Percentiles rank a stretch among this genome's conserved stretches.
phyloP scores from a whole-genome alignment of 176 grass and related monocot genomes.

The Aegilops speltoides region DNA sequence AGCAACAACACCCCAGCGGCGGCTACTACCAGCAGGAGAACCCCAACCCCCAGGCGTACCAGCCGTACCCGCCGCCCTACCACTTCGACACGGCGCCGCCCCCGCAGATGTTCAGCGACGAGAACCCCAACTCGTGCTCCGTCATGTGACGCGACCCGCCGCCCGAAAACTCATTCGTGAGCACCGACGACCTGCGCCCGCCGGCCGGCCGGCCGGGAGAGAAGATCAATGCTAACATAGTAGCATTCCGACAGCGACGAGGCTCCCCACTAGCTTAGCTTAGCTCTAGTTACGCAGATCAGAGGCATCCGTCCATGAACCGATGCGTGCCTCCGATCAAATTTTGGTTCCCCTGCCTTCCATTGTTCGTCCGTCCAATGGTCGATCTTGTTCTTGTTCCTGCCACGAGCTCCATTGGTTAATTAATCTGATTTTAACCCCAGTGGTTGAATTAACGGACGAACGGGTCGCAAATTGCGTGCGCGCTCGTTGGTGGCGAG shows the following conservation, averaged over 20 bases:
- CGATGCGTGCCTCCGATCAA: not conserved
- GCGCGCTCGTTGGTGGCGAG: not conserved
- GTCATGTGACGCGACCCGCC: constrained; percentile 50
- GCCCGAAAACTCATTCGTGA: not conserved
- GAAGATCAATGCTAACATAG: not conserved
- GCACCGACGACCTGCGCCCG: not conserved
- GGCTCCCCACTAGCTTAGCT: not conserved
- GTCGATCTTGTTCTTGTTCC: not conserved
- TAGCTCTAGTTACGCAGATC: constrained; percentile 1
- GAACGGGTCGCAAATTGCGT: constrained; percentile 12
- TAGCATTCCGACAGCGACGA: constrained; percentile 17
- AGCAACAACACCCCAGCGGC: not conserved
- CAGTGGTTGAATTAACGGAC: too few relatives aligned
- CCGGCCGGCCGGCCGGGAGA: not conserved
- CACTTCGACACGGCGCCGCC: constrained; percentile 48
- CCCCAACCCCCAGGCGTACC: constrained; percentile 19
- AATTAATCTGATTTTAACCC: not conserved
- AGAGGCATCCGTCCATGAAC: not conserved
- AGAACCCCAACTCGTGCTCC: constrained; percentile 91
- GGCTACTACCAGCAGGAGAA: constrained; percentile 19
- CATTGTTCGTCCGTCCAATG: too few relatives aligned
- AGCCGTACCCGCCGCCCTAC: constrained; percentile 31
- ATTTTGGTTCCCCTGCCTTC: not conserved
- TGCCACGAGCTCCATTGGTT: not conserved
- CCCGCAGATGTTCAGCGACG: constrained; percentile 92